Evolutionary conservation across 306 rosid species (phyloP).

Genomic region (Parietaria judaica): DNA sequence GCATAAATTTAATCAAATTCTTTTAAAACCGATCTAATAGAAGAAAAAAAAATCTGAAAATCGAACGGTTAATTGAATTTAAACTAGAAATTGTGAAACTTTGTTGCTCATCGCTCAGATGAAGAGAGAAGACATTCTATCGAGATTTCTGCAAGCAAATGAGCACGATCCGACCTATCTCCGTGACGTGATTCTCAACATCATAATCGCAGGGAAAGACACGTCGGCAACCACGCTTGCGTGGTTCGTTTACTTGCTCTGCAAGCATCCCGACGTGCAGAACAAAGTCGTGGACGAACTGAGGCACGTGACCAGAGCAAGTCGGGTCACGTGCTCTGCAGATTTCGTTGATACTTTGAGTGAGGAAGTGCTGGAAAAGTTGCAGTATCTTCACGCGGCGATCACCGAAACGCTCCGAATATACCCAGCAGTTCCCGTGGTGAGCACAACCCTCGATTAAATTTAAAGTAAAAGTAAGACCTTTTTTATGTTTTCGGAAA

Average conservation of each 20-base stretch:
- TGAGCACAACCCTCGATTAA: conserved; percentile 13
- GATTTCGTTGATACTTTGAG: conserved; percentile 38
- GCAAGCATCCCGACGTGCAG: conserved; percentile 56
- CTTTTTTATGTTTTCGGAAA: not conserved
- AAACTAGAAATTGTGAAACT: not conserved
- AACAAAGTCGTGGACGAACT: conserved; percentile 57
- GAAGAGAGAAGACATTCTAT: conserved; percentile 49
- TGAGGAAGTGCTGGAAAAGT: conserved; percentile 51
- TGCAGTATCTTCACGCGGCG: conserved; percentile 68
- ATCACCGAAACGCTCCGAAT: conserved; percentile 79
- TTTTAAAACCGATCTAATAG: too few relatives aligned
- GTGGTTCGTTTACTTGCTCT: conserved; percentile 66
- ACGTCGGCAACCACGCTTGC: conserved; percentile 64
- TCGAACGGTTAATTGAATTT: too few relatives aligned
- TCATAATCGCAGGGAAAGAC: conserved; percentile 70
- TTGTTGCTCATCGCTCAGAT: conserved; percentile 23
- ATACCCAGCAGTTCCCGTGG: conserved; percentile 77
- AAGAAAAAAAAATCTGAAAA: too few relatives aligned
- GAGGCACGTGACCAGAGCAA: conserved; percentile 30
- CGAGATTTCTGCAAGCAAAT: conserved; percentile 51
- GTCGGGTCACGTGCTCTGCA: conserved; percentile 27
- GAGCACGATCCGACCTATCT: conserved; percentile 35
- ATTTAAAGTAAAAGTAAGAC: not conserved
- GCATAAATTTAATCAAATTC: too few relatives aligned
- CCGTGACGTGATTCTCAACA: conserved; percentile 56